Conservation (phyloP, 1,284 basidiomycete species). For the Lentinus polychrous region DNA sequence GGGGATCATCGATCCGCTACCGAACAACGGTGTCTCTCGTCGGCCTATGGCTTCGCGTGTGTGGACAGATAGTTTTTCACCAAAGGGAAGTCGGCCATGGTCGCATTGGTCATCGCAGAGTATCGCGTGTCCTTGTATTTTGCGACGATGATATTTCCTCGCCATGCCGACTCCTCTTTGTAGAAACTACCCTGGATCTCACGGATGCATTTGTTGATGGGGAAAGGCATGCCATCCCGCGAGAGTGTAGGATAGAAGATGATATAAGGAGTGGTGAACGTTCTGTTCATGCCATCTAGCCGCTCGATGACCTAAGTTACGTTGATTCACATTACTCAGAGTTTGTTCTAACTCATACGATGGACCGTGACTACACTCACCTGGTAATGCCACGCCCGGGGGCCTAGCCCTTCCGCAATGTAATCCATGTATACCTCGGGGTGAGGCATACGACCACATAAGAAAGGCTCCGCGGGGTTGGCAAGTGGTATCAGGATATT, state of each 20-base stretch:
- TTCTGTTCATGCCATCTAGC: conserved; percentile 70
- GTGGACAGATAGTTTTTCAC: conserved; percentile 70
- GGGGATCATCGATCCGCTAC: no score
- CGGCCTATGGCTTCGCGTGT: conserved; percentile 39
- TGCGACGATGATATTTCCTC: conserved; percentile 69
- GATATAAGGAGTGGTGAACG: conserved; percentile 70
- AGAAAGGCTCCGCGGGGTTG: conserved; percentile 27
- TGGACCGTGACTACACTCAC: conserved; percentile 31
- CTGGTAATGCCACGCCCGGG: conserved; percentile 65
- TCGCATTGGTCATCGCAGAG: conserved; percentile 59
- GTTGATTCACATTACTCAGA: conserved; percentile 9
- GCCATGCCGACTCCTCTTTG: conserved; percentile 60
- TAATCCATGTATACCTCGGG: conserved; percentile 81
- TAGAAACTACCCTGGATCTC: conserved; percentile 62
- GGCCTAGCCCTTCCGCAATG: conserved; percentile 62
- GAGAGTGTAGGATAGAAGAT: conserved; percentile 70
- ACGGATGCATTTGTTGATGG: conserved; percentile 63
- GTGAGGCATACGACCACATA: conserved; percentile 56
- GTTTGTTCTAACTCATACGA: conserved; percentile 12
- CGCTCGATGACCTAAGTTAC: conserved; percentile 54
- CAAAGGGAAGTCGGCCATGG: conserved; percentile 76
- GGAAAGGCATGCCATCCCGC: conserved; percentile 72
- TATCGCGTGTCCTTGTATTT: conserved; percentile 69
- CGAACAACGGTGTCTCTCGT: background rate
- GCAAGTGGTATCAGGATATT: conserved; percentile 39